Evolutionary conservation across 1,284 basidiomycete genomes (phyloP).

Genomic region (Irpex sp.): DNA sequence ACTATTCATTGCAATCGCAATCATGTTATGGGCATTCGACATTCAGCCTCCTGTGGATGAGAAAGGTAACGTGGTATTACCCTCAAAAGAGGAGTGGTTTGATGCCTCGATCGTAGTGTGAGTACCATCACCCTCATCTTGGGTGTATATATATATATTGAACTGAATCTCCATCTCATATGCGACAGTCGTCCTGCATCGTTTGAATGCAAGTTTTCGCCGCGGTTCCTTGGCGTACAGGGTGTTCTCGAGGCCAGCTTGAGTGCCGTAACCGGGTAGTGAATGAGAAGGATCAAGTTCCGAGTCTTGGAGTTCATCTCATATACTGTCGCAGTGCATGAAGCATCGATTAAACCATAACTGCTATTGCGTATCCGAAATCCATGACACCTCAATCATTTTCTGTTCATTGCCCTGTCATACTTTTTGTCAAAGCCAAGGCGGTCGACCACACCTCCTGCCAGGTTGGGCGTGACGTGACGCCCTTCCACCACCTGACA

Average conservation of each 20-base stretch:
- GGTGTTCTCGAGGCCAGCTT: not conserved
- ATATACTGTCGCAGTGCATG: no score
- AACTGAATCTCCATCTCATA: not conserved
- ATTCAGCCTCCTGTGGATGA: not conserved
- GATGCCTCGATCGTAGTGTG: not conserved
- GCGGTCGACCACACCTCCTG: not conserved
- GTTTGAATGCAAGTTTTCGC: not conserved
- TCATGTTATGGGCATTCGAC: not conserved
- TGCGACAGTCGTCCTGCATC: not conserved
- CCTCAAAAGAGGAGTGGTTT: not conserved
- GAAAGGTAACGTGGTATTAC: not conserved
- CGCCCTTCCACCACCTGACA: not conserved
- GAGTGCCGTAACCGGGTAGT: not conserved
- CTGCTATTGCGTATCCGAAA: no score
- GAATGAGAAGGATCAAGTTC: not conserved
- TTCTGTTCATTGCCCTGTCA: no score
- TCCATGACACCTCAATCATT: no score
- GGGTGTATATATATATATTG: not conserved
- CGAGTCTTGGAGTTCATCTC: no score
- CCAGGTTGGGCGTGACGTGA: conserved; percentile 1
- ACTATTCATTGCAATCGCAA: not conserved
- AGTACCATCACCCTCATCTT: not conserved
- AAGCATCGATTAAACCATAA: no score
- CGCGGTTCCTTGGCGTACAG: not conserved
- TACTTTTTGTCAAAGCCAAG: no score